A percentile compares a stretch with the other conserved stretches of the same genome.
These are phyloP conservation scores for Tolypocladium ovalisporum DNA, from an alignment of 2,329 filamentous ascomycete species.

Conservation along the genomic window DNA sequence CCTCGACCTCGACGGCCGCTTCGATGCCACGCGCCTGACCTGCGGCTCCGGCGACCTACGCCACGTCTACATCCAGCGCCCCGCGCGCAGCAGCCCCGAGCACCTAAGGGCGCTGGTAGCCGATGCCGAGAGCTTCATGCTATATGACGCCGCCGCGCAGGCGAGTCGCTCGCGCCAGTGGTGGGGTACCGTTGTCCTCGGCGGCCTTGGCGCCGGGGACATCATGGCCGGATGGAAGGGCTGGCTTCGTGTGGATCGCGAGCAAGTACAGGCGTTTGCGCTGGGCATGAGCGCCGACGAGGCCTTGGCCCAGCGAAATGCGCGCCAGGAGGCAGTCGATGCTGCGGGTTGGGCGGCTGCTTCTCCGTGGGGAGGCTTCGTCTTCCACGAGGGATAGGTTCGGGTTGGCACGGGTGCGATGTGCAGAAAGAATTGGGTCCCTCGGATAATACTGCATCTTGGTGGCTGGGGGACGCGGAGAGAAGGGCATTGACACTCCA, in stretches of 20 bases:
- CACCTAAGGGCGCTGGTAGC: constrained; percentile 24
- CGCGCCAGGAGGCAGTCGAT: constrained; percentile 28
- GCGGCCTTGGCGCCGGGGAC: constrained; percentile 17
- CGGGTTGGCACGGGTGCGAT: background rate
- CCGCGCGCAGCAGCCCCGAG: constrained; percentile 18
- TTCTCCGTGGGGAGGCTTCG: constrained; percentile 39
- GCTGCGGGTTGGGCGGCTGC: constrained; percentile 33
- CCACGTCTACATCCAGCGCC: constrained; percentile 40
- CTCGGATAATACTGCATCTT: background rate
- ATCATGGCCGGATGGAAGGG: constrained; percentile 28
- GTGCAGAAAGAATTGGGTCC: background rate
- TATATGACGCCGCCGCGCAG: constrained; percentile 32
- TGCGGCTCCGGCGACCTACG: constrained; percentile 27
- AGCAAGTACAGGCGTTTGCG: constrained; percentile 27
- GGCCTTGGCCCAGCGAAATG: constrained; percentile 28
- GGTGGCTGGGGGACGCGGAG: background rate
- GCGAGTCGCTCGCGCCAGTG: constrained; percentile 35
- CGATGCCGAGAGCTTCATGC: constrained; percentile 34
- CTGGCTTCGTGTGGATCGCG: constrained; percentile 41
- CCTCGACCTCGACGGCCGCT: constrained; percentile 43
- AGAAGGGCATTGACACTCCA: background rate
- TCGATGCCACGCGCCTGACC: constrained; percentile 38
- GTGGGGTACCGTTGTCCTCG: constrained; percentile 47
- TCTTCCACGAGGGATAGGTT: constrained; percentile 18
- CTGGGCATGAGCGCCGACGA: constrained; percentile 30